These are phyloP conservation scores for Glycine soja DNA, from an alignment of 306 rosid genomes.

Conservation along the genomic window DNA sequence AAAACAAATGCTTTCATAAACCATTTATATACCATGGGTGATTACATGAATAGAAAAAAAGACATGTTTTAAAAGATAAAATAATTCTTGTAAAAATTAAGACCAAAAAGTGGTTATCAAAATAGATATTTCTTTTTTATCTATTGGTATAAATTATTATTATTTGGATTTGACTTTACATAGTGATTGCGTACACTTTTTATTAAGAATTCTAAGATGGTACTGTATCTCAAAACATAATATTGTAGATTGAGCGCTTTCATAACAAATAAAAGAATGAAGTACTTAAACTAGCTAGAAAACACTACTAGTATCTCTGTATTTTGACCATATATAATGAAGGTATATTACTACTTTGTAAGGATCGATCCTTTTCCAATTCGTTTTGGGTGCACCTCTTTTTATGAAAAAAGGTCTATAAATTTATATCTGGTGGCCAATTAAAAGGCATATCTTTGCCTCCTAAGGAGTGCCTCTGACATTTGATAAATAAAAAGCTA, in stretches of 20 bases:
- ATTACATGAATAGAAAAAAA: too few species aligned
- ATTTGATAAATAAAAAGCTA: slow-evolving; percentile 40
- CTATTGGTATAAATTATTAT: too few species aligned
- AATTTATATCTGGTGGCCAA: slow-evolving; percentile 16
- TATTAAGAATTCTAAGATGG: too few species aligned
- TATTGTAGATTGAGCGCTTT: neutral
- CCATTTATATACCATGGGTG: too few species aligned
- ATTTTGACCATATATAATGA: slow-evolving; percentile 13
- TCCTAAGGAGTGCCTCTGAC: slow-evolving; percentile 47
- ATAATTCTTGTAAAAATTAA: too few species aligned
- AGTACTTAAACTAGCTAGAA: neutral
- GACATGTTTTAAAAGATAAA: too few species aligned
- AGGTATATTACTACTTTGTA: slow-evolving; percentile 18
- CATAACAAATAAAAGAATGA: slow-evolving; percentile 1
- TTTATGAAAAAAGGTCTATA: slow-evolving; percentile 26
- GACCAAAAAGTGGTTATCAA: too few species aligned
- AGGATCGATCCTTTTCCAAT: slow-evolving; percentile 22
- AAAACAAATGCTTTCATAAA: too few species aligned
- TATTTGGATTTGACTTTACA: too few species aligned
- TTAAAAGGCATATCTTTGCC: slow-evolving; percentile 42
- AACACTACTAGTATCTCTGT: neutral
- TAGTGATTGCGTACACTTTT: too few species aligned
- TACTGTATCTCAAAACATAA: too few species aligned
- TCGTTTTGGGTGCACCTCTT: slow-evolving; percentile 33
- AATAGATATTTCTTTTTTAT: too few species aligned